Percentiles rank a stretch among this genome's conserved stretches.
Conservation (phyloP, 306 rosid species). For the Trifolium dubium region DNA sequence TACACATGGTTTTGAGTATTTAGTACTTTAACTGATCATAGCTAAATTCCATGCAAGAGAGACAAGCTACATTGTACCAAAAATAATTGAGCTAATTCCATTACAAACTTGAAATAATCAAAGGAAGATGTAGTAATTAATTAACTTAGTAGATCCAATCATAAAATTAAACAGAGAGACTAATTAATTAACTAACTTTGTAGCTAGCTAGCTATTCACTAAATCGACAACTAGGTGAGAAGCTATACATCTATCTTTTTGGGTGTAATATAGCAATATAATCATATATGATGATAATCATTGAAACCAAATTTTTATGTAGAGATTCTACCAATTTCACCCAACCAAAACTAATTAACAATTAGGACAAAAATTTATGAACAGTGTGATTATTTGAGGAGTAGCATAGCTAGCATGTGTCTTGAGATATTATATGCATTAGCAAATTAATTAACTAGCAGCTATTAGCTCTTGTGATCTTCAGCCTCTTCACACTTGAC, state of each 20-base stretch:
- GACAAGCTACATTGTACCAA: neutral
- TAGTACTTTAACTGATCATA: conserved; percentile 14
- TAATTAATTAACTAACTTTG: conserved; percentile 6
- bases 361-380: conserved; percentile 43
- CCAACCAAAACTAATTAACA: conserved; percentile 29
- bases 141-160: conserved; percentile 17
- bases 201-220: conserved; percentile 42
- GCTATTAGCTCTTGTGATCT: conserved; percentile 63
- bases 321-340: conserved; percentile 34
- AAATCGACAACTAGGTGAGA: conserved; percentile 39
- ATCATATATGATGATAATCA: conserved; percentile 31
- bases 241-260: conserved; percentile 44
- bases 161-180: conserved; percentile 29
- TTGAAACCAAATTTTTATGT: conserved; percentile 28
- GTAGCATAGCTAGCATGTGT: conserved; percentile 25
- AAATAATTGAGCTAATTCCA: conserved; percentile 20
- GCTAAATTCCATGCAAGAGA: conserved; percentile 27
- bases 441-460: conserved; percentile 47
- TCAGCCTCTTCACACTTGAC: conserved; percentile 59
- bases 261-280: conserved; percentile 35
- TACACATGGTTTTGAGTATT: conserved; percentile 9
- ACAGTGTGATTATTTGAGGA: conserved; percentile 47
- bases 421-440: conserved; percentile 13
- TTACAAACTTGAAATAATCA: conserved; percentile 13
- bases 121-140: conserved; percentile 7